Evolutionary conservation across 192 early-diverging fungal genomes (phyloP).

Genomic region (Umbelopsis isabellina): DNA sequence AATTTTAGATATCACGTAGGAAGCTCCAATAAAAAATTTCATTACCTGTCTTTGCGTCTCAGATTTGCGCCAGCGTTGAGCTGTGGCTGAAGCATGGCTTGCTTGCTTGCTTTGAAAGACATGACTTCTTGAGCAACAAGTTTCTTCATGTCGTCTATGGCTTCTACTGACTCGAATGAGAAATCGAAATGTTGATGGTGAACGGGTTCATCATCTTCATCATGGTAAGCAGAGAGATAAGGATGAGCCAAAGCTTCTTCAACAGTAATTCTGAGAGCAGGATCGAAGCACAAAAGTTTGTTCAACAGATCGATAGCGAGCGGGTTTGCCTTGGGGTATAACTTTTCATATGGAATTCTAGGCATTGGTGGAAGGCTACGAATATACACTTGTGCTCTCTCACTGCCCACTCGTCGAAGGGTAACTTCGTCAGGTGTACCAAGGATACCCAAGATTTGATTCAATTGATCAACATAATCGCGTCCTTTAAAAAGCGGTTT

Average conservation of each 20-base stretch:
- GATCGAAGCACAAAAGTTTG: slow-evolving; percentile 90
- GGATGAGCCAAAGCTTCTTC: slow-evolving; percentile 92
- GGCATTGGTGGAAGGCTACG: slow-evolving; percentile 86
- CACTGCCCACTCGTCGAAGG: slow-evolving; percentile 85
- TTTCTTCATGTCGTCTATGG: slow-evolving; percentile 79
- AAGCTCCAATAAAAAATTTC: neutral
- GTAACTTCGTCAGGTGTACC: slow-evolving; percentile 96
- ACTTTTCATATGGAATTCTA: slow-evolving; percentile 81
- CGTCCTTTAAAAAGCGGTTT: slow-evolving; percentile 95
- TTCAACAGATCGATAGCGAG: slow-evolving; percentile 87
- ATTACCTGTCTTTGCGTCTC: slow-evolving; percentile 45
- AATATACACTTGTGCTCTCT: slow-evolving; percentile 96
- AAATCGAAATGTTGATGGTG: slow-evolving; percentile 80
- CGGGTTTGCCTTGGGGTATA: slow-evolving; percentile 73
- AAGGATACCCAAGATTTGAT: slow-evolving; percentile 93
- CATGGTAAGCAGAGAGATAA: slow-evolving; percentile 93
- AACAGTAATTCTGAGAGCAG: slow-evolving; percentile 87
- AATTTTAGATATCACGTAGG: neutral
- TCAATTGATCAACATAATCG: slow-evolving; percentile 99
- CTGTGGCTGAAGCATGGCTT: slow-evolving; percentile 40
- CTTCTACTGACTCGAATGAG: slow-evolving; percentile 76
- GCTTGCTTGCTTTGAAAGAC: slow-evolving; percentile 73
- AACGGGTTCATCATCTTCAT: slow-evolving; percentile 82
- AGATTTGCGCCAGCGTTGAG: slow-evolving; percentile 40
- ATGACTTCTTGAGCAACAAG: slow-evolving; percentile 82